Evolutionary conservation across 495 filamentous ascomycete species (phyloP).

Genomic region (Achaetomiella virescens): DNA sequence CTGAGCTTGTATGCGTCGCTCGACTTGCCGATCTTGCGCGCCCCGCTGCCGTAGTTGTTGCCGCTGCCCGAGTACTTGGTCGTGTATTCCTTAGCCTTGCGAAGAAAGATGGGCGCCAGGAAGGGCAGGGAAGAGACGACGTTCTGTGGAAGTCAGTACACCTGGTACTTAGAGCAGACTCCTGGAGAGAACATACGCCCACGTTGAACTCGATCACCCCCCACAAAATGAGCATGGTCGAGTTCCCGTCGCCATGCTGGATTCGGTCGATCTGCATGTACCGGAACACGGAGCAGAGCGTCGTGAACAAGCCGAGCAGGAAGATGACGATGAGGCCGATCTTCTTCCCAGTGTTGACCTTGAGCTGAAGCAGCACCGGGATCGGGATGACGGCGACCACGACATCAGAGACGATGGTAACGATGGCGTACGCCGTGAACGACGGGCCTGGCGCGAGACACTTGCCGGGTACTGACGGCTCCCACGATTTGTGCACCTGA

Average conservation of each 20-base stretch:
- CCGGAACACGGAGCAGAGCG: slow-evolving; percentile 50
- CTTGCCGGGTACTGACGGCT: slow-evolving; percentile 28
- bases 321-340: slow-evolving; percentile 50
- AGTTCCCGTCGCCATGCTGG: slow-evolving; percentile 47
- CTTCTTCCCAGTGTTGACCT: slow-evolving; percentile 47
- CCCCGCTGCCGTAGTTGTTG: slow-evolving; percentile 16
- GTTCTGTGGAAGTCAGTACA: slow-evolving; percentile 32
- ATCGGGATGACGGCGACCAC: slow-evolving; percentile 50
- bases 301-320: slow-evolving; percentile 53
- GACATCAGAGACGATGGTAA: slow-evolving; percentile 50
- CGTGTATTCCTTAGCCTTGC: slow-evolving; percentile 30
- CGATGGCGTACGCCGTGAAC: slow-evolving; percentile 48
- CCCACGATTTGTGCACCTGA: slow-evolving; percentile 47
- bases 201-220: slow-evolving; percentile 55
- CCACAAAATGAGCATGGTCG: slow-evolving; percentile 53
- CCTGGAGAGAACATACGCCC: slow-evolving; percentile 26
- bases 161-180: background rate
- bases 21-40: slow-evolving; percentile 29
- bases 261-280: slow-evolving; percentile 50
- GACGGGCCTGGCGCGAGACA: slow-evolving; percentile 48
- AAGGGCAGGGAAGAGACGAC: slow-evolving; percentile 44
- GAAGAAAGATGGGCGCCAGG: slow-evolving; percentile 40
- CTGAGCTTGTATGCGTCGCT: slow-evolving; percentile 34
- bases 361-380: slow-evolving; percentile 46
- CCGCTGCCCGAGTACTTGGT: slow-evolving; percentile 20